These are phyloP conservation scores for Fusarium clavum DNA, from an alignment of 2,329 filamentous ascomycete genomes.

Conservation along the genomic window DNA sequence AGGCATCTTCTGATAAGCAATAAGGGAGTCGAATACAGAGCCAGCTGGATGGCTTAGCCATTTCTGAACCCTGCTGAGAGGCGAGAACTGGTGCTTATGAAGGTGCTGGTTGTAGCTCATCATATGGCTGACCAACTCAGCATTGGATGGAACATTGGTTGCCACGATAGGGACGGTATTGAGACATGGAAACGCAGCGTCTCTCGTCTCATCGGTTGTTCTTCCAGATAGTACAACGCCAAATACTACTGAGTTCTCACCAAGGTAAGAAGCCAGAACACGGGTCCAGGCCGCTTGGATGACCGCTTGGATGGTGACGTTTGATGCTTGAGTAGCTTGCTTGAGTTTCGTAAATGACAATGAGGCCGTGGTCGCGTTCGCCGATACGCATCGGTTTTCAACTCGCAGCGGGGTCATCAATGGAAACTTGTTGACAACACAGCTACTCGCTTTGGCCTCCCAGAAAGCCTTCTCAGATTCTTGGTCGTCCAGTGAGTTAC, in stretches of 20 bases:
- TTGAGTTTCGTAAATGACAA: conserved; percentile 63
- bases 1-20: conserved; percentile 79
- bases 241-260: conserved; percentile 79
- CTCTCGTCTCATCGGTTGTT: conserved; percentile 67
- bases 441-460: conserved; percentile 63
- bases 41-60: conserved; percentile 74
- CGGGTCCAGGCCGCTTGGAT: conserved; percentile 83
- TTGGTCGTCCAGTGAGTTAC: conserved; percentile 46
- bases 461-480: conserved; percentile 68
- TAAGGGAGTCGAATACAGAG: conserved; percentile 83
- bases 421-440: conserved; percentile 78
- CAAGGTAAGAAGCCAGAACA: conserved; percentile 79
- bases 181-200: conserved; percentile 80
- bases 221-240: conserved; percentile 85
- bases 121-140: conserved; percentile 69
- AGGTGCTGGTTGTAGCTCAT: conserved; percentile 73
- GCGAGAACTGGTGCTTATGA: conserved; percentile 76
- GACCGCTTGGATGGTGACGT: conserved; percentile 80
- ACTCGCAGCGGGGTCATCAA: conserved; percentile 73
- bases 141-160: conserved; percentile 65
- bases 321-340: conserved; percentile 63
- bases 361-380: conserved; percentile 52
- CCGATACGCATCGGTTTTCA: conserved; percentile 47
- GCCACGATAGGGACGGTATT: conserved; percentile 81
- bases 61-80: conserved; percentile 77